Conservation (phyloP, 225 moss, liverwort and hornwort species). For the Rhytidiadelphus loreus region DNA sequence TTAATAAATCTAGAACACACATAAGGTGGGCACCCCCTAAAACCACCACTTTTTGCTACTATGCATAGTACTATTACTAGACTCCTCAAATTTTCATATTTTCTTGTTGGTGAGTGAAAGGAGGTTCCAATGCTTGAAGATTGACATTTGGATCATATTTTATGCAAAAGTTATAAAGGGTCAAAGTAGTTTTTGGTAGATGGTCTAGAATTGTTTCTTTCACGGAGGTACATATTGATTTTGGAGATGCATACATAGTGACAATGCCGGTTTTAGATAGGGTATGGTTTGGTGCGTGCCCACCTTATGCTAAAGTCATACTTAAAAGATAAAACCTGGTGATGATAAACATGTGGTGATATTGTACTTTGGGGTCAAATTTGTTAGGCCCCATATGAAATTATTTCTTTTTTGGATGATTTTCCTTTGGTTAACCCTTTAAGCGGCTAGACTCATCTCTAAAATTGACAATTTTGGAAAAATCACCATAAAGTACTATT, state of each 20-base stretch:
- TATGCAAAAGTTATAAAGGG: not conserved
- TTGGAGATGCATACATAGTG: not conserved
- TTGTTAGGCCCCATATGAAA: no score
- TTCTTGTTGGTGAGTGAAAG: not conserved
- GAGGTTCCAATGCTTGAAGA: not conserved
- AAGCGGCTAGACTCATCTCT: no score
- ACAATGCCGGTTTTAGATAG: not conserved
- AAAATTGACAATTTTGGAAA: no score
- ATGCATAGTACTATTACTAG: not conserved
- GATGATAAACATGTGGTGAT: not conserved
- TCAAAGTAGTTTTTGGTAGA: not conserved
- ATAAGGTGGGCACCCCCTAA: not conserved
- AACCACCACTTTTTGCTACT: not conserved
- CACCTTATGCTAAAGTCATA: not conserved
- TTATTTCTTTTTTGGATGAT: no score
- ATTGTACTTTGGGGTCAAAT: no score
- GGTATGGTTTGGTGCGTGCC: not conserved
- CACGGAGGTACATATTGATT: not conserved
- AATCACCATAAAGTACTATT: no score
- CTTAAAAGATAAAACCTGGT: not conserved
- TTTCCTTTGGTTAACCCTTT: no score
- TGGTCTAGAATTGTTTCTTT: not conserved
- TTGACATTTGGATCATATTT: not conserved
- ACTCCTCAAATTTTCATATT: not conserved
- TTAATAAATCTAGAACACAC: not conserved